Percentiles rank a stretch among this genome's conserved stretches.
Evolutionary conservation across 2,329 filamentous ascomycete genomes (phyloP).

Genomic region (Ustulina deusta): DNA sequence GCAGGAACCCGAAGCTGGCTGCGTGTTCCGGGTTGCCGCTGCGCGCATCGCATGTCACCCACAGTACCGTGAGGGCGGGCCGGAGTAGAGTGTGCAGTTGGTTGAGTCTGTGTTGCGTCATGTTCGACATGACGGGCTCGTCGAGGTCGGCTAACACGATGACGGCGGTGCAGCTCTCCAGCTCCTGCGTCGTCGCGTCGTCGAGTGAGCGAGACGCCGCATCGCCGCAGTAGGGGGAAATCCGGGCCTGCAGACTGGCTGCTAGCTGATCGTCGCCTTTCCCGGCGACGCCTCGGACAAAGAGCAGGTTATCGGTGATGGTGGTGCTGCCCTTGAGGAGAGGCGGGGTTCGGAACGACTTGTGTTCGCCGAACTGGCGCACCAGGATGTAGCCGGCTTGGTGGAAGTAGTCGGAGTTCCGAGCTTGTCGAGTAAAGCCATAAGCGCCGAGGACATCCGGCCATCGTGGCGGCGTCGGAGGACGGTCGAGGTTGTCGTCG

Average conservation of each 20-base stretch:
- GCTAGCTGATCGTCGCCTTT: constrained; percentile 40
- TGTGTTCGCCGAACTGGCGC: constrained; percentile 51
- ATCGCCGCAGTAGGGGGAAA: constrained; percentile 42
- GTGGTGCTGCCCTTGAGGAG: not conserved
- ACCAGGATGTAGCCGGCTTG: constrained; percentile 54
- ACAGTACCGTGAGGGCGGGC: constrained; percentile 44
- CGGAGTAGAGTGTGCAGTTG: constrained; percentile 44
- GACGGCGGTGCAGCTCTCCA: constrained; percentile 48
- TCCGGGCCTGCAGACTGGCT: constrained; percentile 37
- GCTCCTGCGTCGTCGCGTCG: constrained; percentile 38
- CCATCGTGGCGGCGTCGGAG: constrained; percentile 51
- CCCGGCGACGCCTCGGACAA: constrained; percentile 49
- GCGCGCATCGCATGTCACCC: constrained; percentile 44
- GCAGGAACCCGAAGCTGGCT: constrained; percentile 49
- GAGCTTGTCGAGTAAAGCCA: constrained; percentile 51
- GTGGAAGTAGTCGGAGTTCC: constrained; percentile 52
- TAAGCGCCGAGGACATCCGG: constrained; percentile 50
- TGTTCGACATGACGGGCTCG: constrained; percentile 50
- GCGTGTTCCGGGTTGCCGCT: constrained; percentile 45
- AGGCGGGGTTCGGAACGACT: constrained; percentile 37
- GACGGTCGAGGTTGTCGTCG: constrained; percentile 10
- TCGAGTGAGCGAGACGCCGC: constrained; percentile 48
- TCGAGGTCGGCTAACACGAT: constrained; percentile 56
- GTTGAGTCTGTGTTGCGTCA: constrained; percentile 52
- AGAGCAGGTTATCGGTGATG: constrained; percentile 48